Evolutionary conservation across 306 rosid species (phyloP), one percentile per base, ranked within the genome.

Genomic region (Vachellia pachyceras): DNA sequence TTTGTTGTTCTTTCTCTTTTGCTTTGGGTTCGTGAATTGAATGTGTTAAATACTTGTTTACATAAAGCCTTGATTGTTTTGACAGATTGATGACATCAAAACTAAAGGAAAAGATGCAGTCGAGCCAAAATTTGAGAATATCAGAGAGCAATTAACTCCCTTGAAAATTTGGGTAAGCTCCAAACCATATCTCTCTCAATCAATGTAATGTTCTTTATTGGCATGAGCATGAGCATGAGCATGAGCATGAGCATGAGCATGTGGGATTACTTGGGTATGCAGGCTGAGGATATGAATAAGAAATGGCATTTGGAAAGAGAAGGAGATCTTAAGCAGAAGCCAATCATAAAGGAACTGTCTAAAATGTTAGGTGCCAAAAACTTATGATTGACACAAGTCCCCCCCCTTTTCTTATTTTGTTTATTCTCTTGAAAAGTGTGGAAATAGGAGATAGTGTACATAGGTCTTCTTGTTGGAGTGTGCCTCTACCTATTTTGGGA

Each of bases 211-310:
- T 65, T n/a, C n/a, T n/a, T 60, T 23, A 25, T 11, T 80, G 39
- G 40, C 36, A 77, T 72, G 69, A 35, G 46, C 70, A 42, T 69
- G 37, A 60, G 49, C 76, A 68, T 79, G 70, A 79, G 69, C n/a
- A n/a, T n/a, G n/a, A n/a, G n/a, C n/a, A n/a, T n/a, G n/a, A n/a
- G n/a, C n/a, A n/a, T n/a, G n/a, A n/a, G n/a, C n/a, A n/a, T n/a
- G n/a, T n/a, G 89, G 60, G 82, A 66, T 68, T 36, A 41, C 70
- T 83, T 79, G 64, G 75, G 57, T 78, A 81, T 86, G 55, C 89
- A 93, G 98, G 97, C 90, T 67, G 96, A 88, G 52, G 86, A 85
- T 52, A 71, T 76, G 91, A 84, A 93, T 33, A 89, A 77, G 84
- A 93, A 89, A n/a, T n/a, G n/a, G n/a, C n/a, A n/a, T n/a, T n/a